Evolutionary conservation across 371 early-diverging fungal genomes (phyloP).

Genomic region (Smittium mucronatum): DNA sequence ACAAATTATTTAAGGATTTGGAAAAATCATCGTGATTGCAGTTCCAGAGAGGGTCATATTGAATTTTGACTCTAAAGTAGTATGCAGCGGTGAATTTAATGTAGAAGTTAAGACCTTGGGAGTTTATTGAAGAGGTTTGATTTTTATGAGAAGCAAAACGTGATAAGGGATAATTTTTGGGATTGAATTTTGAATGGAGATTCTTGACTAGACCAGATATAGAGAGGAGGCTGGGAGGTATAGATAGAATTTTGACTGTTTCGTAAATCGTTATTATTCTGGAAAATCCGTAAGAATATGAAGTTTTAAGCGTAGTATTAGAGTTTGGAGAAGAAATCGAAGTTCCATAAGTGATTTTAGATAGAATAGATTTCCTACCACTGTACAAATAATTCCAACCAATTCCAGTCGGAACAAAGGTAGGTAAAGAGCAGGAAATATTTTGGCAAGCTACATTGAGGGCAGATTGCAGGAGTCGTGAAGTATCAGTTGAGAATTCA

Average conservation of each 20-base stretch:
- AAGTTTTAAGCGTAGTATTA: neutral
- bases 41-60: conserved; percentile 28
- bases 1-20: conserved; percentile 23
- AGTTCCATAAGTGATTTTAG: too few species aligned
- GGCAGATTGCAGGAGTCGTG: conserved; percentile 53
- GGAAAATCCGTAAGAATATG: neutral
- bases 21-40: conserved; percentile 15
- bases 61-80: conserved; percentile 23
- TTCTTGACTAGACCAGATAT: neutral
- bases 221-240: neutral
- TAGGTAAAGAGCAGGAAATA: conserved; percentile 52
- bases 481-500: conserved; percentile 42
- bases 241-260: neutral
- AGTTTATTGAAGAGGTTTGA: neutral
- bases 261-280: neutral
- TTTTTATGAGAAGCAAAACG: neutral
- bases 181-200: neutral
- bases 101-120: neutral
- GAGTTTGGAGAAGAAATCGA: neutral
- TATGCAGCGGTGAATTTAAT: conserved; percentile 11
- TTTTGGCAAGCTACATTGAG: conserved; percentile 61
- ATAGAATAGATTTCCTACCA: conserved; percentile 21
- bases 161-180: neutral
- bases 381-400: conserved; percentile 44
- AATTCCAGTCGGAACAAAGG: conserved; percentile 61